Evolutionary conservation across 176 grass and related monocot genomes (phyloP), one percentile per base, ranked within the genome.

Genomic region (Triticum monococcum): DNA sequence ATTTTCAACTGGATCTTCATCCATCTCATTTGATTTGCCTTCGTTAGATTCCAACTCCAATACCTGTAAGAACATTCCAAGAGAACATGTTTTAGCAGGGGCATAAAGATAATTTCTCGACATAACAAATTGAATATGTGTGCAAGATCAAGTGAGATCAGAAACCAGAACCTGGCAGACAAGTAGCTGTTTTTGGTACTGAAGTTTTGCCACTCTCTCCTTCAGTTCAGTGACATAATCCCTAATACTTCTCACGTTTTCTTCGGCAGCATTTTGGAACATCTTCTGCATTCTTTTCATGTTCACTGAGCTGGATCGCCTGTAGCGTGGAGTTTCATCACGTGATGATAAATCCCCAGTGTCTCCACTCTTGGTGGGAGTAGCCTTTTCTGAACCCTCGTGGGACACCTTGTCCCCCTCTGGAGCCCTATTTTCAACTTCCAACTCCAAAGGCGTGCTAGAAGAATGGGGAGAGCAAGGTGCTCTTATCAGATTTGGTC

Each of bases 251-350:
- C 93, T 92, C 4, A 95, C 96, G 16, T 98, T 98, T 61, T 98
- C 93, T 75, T 98, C 96, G 1, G 93, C 96, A n/a, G 96, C 96
- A 86, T 98, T 98, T 76, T 94, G 91, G 72, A 95, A 98, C 96
- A 98, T 95, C 60, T 93, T 85, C 84, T 95, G 96, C 96, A 98
- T 95, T 60, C 91, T 95, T 77, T 88, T 95, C 96, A 95, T 98
- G 87, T 98, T 98, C 32, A 98, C 93, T 20, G 96, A 98, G 68
- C 96, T 95, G 48, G 96, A 92, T 71, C 93, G 89, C 33, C 91
- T 92, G 46, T 30, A 30, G 28, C 91, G 85, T 64, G 96, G 91
- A 24, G 91, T 98, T 69, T 91, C 96, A 18, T 97, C 95, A 81
- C 90, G 90, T 4, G 92, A 97, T 68, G 92, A 95, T 16, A 84